Evolutionary conservation across 2,329 filamentous ascomycete species (phyloP).

Genomic region (Nothopassalora personata): DNA sequence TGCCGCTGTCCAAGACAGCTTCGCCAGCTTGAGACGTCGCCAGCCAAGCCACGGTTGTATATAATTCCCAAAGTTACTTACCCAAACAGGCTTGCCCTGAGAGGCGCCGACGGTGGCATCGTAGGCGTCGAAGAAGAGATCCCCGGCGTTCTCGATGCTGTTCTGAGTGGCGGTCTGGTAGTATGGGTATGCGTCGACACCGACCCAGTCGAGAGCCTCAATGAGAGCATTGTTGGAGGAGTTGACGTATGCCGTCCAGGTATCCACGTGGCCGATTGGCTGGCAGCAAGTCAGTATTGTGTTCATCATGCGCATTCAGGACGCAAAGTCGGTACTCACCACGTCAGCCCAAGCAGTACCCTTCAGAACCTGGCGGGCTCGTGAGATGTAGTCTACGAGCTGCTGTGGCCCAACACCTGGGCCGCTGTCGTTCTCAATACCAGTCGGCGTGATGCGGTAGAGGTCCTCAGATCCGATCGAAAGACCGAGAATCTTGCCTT

Average conservation of each 20-base stretch:
- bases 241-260: slow-evolving; percentile 59
- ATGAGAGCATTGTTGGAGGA: slow-evolving; percentile 64
- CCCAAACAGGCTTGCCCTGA: slow-evolving; percentile 68
- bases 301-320: too few relatives aligned
- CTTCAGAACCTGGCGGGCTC: slow-evolving; percentile 59
- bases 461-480: slow-evolving; percentile 78
- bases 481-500: slow-evolving; percentile 69
- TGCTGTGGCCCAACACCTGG: slow-evolving; percentile 57
- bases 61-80: background rate
- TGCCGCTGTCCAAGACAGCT: too few relatives aligned
- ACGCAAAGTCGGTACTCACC: background rate
- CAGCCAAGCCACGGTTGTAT: background rate
- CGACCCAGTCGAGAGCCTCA: slow-evolving; percentile 67
- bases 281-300: background rate
- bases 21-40: background rate
- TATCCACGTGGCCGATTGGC: background rate
- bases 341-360: slow-evolving; percentile 44
- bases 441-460: slow-evolving; percentile 61
- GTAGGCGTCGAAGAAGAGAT: slow-evolving; percentile 65
- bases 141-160: slow-evolving; percentile 57
- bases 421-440: slow-evolving; percentile 56
- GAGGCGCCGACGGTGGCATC: slow-evolving; percentile 55
- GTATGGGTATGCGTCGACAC: slow-evolving; percentile 79
- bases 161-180: slow-evolving; percentile 67
- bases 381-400: slow-evolving; percentile 63